A percentile compares a stretch with the other conserved stretches of the same genome.
Evolutionary conservation across 805 yeast genomes (phyloP).

Genomic region (Blastobotrys parvus): DNA sequence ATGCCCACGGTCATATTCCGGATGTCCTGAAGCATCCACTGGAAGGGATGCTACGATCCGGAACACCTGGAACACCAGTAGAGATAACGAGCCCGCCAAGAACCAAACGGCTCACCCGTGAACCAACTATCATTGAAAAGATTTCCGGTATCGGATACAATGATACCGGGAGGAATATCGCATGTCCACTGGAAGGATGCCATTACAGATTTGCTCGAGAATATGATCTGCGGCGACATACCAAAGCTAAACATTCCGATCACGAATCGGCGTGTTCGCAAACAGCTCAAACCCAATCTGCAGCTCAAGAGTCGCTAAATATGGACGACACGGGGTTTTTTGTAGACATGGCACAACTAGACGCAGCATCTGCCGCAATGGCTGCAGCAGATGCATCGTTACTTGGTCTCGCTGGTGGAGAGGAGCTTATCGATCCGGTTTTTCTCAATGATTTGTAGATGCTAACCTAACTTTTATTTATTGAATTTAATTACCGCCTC

Average conservation of each 20-base stretch:
- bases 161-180: slow-evolving; percentile 20
- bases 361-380: no score
- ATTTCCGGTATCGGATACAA: slow-evolving; percentile 31
- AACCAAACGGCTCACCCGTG: slow-evolving; percentile 5
- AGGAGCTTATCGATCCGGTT: no score
- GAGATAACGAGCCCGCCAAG: slow-evolving; percentile 1
- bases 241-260: slow-evolving; percentile 15
- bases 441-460: no score
- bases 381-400: no score
- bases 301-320: no score
- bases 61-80: background rate
- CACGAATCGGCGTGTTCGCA: no score
- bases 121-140: slow-evolving; percentile 22
- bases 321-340: no score
- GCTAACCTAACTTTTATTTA: no score
- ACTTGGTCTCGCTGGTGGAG: no score
- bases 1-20: slow-evolving; percentile 35
- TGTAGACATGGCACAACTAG: no score
- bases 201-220: slow-evolving; percentile 27
- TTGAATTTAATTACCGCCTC: no score
- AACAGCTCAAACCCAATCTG: no score
- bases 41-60: background rate
- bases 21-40: slow-evolving; percentile 2
- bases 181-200: slow-evolving; percentile 28
- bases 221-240: slow-evolving; percentile 33